A percentile compares a stretch with the other conserved stretches of the same genome.
Conservation (phyloP, 1,139 yeast species). For the Geotrichum phurueaensis region DNA sequence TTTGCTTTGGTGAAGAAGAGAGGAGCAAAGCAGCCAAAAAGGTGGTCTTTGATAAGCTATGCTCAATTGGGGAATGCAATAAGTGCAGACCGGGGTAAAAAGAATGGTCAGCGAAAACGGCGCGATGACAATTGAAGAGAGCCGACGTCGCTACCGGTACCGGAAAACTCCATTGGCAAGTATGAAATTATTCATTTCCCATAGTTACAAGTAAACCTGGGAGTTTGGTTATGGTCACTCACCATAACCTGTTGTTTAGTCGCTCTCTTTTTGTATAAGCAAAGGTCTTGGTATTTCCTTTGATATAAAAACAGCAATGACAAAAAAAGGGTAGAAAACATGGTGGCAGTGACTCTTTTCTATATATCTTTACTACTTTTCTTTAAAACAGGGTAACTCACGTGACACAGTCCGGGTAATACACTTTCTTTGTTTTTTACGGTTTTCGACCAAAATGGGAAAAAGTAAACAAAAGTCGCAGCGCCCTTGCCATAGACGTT, state of each 20-base stretch:
- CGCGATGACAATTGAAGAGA: neutral
- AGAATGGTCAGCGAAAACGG: neutral
- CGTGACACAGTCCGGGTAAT: neutral
- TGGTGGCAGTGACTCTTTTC: neutral
- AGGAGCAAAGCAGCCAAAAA: neutral
- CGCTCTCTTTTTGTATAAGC: too few species aligned
- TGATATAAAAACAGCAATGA: neutral
- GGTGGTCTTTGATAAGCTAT: neutral
- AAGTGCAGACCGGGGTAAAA: too few species aligned
- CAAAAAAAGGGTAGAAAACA: neutral
- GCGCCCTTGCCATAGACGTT: neutral
- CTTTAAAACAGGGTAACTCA: neutral
- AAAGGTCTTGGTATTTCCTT: too few species aligned
- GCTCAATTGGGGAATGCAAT: too few species aligned
- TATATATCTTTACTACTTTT: too few species aligned
- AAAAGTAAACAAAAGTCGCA: conserved; percentile 4
- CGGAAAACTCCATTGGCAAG: neutral
- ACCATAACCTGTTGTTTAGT: neutral
- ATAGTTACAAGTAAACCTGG: neutral
- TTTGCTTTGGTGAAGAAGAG: neutral
- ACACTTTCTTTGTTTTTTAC: neutral
- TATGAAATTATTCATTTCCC: neutral
- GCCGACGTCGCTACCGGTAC: neutral
- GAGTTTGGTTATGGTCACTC: neutral
- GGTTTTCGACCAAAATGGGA: neutral